These are phyloP conservation scores for Akanthomyces dipterigenus DNA, from an alignment of 2,329 filamentous ascomycete species.

Conservation along the genomic window DNA sequence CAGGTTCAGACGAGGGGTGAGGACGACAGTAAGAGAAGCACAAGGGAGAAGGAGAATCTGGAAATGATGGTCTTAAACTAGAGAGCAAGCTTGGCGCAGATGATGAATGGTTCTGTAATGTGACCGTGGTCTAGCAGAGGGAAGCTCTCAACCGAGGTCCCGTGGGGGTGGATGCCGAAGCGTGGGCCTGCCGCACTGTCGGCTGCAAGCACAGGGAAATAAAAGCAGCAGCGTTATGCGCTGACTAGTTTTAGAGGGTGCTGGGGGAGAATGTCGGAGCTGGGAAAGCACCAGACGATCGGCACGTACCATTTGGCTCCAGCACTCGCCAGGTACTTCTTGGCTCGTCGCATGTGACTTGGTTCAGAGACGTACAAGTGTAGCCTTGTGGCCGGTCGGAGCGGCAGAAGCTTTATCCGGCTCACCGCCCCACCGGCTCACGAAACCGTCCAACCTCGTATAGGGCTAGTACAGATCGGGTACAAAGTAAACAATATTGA, in stretches of 20 bases:
- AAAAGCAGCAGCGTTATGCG: background rate
- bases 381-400: background rate
- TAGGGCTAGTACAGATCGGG: slow-evolving; percentile 10
- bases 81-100: background rate
- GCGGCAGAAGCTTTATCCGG: background rate
- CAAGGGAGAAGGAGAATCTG: background rate
- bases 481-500: slow-evolving; percentile 12
- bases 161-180: slow-evolving; percentile 12
- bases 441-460: background rate
- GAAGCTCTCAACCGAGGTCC: slow-evolving; percentile 14
- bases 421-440: background rate
- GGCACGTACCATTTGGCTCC: too few relatives aligned
- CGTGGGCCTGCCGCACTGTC: background rate
- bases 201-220: background rate
- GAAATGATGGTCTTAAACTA: background rate
- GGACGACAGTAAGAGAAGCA: background rate
- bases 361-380: background rate
- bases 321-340: background rate
- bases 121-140: slow-evolving; percentile 2
- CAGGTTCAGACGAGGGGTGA: background rate
- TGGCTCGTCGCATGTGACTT: background rate
- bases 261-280: background rate
- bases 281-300: too few relatives aligned
- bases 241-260: background rate
- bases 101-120: background rate